A percentile compares a stretch with the other conserved stretches of the same genome.
phyloP scores from a whole-genome alignment of 2,329 filamentous ascomycete genomes.

The Seiridium cupressi region DNA sequence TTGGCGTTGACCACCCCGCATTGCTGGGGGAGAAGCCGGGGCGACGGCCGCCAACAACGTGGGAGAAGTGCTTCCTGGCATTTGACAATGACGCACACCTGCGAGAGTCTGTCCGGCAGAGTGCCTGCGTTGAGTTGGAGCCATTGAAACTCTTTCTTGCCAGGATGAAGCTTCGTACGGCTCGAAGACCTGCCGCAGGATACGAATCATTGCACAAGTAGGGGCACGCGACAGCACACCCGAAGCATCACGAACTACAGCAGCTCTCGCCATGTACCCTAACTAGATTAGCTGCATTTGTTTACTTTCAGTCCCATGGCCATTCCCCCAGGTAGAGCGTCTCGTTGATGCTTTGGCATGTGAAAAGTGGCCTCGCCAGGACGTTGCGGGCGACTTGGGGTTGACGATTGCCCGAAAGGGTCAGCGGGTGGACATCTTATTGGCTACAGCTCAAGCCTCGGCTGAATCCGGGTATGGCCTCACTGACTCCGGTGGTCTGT shows the following conservation, averaged over 20 bases:
- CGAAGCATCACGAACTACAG: no score
- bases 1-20: constrained; percentile 4
- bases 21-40: constrained; percentile 19
- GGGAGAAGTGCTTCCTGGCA: constrained; percentile 11
- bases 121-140: neutral
- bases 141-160: neutral
- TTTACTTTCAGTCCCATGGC: no score
- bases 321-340: no score
- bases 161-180: no score
- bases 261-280: no score
- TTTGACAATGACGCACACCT: constrained; percentile 18
- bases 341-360: neutral
- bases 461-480: neutral
- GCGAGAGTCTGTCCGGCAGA: neutral
- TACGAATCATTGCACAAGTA: no score
- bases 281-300: no score
- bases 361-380: neutral
- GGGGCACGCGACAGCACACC: no score
- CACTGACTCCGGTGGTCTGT: neutral
- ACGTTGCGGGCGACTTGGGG: neutral
- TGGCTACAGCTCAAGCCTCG: neutral
- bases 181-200: no score
- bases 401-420: constrained; percentile 1
- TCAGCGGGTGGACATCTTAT: neutral
- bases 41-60: neutral